Base-by-base conservation (phyloP, 257 asterid species). In the Lantana camara region DNA sequence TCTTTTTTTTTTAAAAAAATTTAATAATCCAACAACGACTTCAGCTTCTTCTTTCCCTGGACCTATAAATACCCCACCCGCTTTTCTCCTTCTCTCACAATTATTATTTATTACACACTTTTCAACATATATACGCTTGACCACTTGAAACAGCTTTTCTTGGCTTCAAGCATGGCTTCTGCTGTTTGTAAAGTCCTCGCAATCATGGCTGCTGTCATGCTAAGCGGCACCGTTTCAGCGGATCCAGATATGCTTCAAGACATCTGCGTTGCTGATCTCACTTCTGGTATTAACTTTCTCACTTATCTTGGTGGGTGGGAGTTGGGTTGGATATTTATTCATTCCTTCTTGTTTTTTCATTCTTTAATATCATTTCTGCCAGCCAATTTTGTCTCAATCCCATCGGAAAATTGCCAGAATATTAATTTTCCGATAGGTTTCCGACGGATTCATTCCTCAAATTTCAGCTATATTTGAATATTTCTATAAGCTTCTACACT, bases 241-340 rank as follows among this genome's bases (percentile, higher is more conserved):
- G 87, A 82, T 78, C 82, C 87, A 22, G 84, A 82, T 34, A 9
- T 52, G 77, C 84, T 81, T 64, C 84, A 81, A 64, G 87, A 81
- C 64, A 37, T 81, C 5, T 81, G 84, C 32, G 84, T 78, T 1
- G 87, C 87, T 51, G 82, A 81, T 75, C 82, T 70, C 78, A 22
- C 63, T 35, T 77, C 87, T 63, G 78, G 87, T 78, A 60, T 19
- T 4, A 2, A 2, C 32, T 34, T 2, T 29, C 16, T 9, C 7
- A 13, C 51, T 14, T 60, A 14, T 42, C 12, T 29, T 5, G 45
- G 45, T 38, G 45, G 14, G 14, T 38, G 14, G 10, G 3, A 3
- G 14, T 3, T 38, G 45, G 45, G 45, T 9, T 38, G 32, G 32
- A 27, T 27, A 27, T 27, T 27, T 2, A 27, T 27, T 27, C 2